Percentiles rank a stretch among this genome's conserved stretches.
phyloP scores from a whole-genome alignment of 768 basidiomycete species.

The Suillus variegatus region DNA sequence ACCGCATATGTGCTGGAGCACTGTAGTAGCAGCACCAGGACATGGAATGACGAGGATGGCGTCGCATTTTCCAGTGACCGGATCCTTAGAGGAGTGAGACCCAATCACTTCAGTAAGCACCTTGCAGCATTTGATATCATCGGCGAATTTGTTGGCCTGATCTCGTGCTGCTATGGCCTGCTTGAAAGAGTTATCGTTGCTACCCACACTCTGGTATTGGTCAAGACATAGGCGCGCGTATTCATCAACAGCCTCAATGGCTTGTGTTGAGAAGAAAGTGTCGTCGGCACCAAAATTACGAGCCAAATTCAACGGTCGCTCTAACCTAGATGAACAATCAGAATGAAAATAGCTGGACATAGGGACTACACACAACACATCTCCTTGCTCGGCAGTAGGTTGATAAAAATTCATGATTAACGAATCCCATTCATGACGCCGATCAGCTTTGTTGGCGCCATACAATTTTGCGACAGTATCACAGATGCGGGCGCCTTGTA shows the following conservation, averaged over 20 bases:
- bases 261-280: neutral
- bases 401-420: neutral
- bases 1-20: neutral
- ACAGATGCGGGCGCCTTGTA: neutral
- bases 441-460: neutral
- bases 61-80: neutral
- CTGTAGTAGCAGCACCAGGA: neutral
- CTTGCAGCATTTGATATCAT: neutral
- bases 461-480: neutral
- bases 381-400: neutral
- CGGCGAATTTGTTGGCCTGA: neutral
- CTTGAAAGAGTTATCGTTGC: too few species aligned
- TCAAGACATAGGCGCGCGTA: too few species aligned
- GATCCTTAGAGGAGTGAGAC: neutral
- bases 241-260: neutral
- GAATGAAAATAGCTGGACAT: neutral
- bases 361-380: neutral
- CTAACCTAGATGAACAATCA: neutral
- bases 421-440: constrained; percentile 1
- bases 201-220: too few species aligned
- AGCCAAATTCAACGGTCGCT: neutral
- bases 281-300: neutral
- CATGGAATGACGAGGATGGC: neutral
- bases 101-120: neutral
- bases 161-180: neutral